Percentiles rank a stretch among this genome's conserved stretches.
Conservation (phyloP, 306 rosid species). For the Sicyos edulis region DNA sequence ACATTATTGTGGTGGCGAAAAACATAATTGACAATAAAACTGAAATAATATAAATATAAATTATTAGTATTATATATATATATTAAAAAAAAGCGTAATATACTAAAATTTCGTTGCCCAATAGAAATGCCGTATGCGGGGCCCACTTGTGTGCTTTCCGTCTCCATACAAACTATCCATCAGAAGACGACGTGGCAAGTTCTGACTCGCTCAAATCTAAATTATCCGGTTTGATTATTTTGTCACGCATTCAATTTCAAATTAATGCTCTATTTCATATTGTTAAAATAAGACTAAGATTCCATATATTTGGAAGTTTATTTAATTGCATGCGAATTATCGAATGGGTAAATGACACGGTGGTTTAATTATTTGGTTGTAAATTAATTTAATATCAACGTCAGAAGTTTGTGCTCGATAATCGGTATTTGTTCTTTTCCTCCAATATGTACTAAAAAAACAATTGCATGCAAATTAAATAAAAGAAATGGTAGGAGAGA, state of each 20-base stretch:
- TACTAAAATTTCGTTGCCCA: background rate
- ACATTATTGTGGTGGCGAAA: background rate
- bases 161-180: background rate
- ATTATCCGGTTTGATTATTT: background rate
- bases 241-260: background rate
- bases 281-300: background rate
- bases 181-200: background rate
- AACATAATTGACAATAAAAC: background rate
- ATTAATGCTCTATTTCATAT: background rate
- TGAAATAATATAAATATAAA: background rate
- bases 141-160: background rate
- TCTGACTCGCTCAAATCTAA: background rate
- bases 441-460: too few species aligned
- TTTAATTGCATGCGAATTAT: too few species aligned
- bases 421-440: too few species aligned
- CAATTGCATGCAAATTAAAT: too few species aligned
- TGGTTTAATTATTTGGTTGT: too few species aligned
- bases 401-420: too few species aligned
- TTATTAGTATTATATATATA: too few species aligned
- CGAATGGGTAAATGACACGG: too few species aligned
- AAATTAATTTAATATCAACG: too few species aligned
- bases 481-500: too few species aligned
- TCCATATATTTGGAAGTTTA: too few species aligned
- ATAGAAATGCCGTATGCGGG: background rate
- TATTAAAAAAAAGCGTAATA: background rate